These are phyloP conservation scores for Marasmius oreades DNA, from an alignment of 1,284 basidiomycete genomes.

Conservation along the genomic window DNA sequence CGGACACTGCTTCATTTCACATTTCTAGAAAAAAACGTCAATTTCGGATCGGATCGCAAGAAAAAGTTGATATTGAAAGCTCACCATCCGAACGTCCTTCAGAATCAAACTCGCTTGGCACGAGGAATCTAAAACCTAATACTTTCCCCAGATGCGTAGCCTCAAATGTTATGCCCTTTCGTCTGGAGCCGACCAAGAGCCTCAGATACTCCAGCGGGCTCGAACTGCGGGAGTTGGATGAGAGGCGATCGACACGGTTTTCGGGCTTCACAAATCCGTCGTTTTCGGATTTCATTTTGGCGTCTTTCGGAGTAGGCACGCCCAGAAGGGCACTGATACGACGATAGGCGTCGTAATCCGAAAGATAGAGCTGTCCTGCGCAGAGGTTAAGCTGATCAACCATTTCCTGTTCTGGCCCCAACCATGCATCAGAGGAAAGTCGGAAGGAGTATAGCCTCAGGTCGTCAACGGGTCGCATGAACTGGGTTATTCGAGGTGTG, in stretches of 20 bases:
- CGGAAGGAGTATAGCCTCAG: slow-evolving; percentile 33
- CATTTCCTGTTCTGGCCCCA: slow-evolving; percentile 16
- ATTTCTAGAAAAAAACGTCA: too few species aligned
- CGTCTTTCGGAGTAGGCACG: slow-evolving; percentile 23
- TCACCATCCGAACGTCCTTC: too few species aligned
- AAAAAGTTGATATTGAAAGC: too few species aligned
- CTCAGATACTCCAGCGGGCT: slow-evolving; percentile 32
- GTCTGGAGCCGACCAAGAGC: slow-evolving; percentile 30
- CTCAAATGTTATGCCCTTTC: slow-evolving; percentile 37
- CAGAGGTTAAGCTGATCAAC: slow-evolving; percentile 38
- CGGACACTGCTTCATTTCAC: too few species aligned
- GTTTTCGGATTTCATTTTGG: slow-evolving; percentile 17
- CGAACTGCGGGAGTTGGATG: slow-evolving; percentile 22
- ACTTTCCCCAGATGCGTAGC: slow-evolving; percentile 42
- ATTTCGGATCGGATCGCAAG: too few species aligned
- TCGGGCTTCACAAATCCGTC: slow-evolving; percentile 34
- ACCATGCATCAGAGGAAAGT: slow-evolving; percentile 18
- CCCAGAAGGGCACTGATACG: slow-evolving; percentile 34
- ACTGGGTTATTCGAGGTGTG: slow-evolving; percentile 32
- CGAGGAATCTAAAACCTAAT: slow-evolving; percentile 29
- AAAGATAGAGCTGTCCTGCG: slow-evolving; percentile 41
- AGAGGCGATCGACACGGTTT: slow-evolving; percentile 17
- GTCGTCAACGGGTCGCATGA: slow-evolving; percentile 37
- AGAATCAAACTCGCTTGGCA: slow-evolving; percentile 22
- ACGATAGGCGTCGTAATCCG: slow-evolving; percentile 28